Evolutionary conservation across 805 yeast species (phyloP).

Genomic region (Zygotorulaspora danielsina): DNA sequence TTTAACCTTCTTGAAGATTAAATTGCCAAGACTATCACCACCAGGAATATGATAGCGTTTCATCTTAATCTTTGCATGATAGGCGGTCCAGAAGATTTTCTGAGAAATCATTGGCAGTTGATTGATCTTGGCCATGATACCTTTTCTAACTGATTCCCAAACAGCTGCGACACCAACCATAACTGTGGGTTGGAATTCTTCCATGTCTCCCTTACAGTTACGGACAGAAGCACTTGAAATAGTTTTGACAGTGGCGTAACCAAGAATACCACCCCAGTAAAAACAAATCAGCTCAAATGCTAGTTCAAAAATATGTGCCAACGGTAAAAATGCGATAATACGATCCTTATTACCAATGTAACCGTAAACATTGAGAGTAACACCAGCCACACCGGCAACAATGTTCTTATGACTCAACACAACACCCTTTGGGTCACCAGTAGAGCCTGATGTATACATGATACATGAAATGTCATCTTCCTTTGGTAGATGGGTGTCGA

Average conservation of each 20-base stretch:
- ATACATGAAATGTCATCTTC: constrained; percentile 55
- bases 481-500: constrained; percentile 41
- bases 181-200: constrained; percentile 80
- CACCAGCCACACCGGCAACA: constrained; percentile 84
- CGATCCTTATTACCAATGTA: constrained; percentile 58
- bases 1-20: constrained; percentile 82
- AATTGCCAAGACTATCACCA: constrained; percentile 53
- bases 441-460: constrained; percentile 70
- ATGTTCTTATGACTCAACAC: constrained; percentile 60
- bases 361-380: constrained; percentile 55
- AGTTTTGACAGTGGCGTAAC: constrained; percentile 92
- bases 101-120: constrained; percentile 63
- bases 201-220: constrained; percentile 85
- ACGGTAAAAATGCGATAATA: constrained; percentile 82
- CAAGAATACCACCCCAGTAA: constrained; percentile 86
- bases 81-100: constrained; percentile 86
- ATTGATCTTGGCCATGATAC: constrained; percentile 71
- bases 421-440: constrained; percentile 82
- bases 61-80: constrained; percentile 63
- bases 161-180: constrained; percentile 99
- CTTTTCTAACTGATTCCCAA: constrained; percentile 94
- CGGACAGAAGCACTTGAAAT: constrained; percentile 74
- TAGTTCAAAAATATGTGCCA: constrained; percentile 94
- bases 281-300: constrained; percentile 75
- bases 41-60: constrained; percentile 70